Evolutionary conservation across 1,284 basidiomycete species (phyloP), one percentile per base, ranked within the genome.

Genomic region (Sporisorium reilianum): DNA sequence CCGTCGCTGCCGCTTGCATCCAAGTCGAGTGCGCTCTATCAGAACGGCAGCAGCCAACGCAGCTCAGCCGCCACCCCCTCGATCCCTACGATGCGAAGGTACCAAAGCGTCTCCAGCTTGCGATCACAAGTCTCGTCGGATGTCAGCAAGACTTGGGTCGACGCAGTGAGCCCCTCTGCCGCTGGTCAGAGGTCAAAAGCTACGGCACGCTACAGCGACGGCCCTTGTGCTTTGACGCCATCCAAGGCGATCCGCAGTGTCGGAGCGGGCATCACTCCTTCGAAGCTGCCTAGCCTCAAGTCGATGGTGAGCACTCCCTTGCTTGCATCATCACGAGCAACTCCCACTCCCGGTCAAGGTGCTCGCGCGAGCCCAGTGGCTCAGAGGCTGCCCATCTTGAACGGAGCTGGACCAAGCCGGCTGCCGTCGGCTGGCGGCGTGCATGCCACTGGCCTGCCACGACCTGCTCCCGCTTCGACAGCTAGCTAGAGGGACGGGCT

Each of bases 221-320:
- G 60, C 2, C 28, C 26, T 7, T 34, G 16, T 9, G 42, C 46
- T 5, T 18, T 32, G 14, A 63, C 55, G 9, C 59, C 65, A 1
- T 44, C 55, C 6, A 68, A 63, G n/a, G 30, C 55, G 5, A 46
- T 61, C 20, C 51, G 60, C 14, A 45, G 56, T 26, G 49, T 64
- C 2, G 52, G 45, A 28, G 53, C 32, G 0, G 54, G 66, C 30
- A 46, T 57, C n/a, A 53, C 67, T n/a, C 54, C 62, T 5, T 71
- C 68, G n/a, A 71, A 65, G 55, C 55, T 71, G 51, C 68, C 68
- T 1, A 56, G 62, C 25, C 62, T 71, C 30, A 49, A 58, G 22
- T 41, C 40, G 10, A 20, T 38, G 8, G 49, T 62, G 20, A 71
- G 68, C 51, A 58, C 50, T 16, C 45, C 54, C 6, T 60, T 54